Conservation (phyloP, 495 filamentous ascomycete species). For the Hypoxylon fragiforme region DNA sequence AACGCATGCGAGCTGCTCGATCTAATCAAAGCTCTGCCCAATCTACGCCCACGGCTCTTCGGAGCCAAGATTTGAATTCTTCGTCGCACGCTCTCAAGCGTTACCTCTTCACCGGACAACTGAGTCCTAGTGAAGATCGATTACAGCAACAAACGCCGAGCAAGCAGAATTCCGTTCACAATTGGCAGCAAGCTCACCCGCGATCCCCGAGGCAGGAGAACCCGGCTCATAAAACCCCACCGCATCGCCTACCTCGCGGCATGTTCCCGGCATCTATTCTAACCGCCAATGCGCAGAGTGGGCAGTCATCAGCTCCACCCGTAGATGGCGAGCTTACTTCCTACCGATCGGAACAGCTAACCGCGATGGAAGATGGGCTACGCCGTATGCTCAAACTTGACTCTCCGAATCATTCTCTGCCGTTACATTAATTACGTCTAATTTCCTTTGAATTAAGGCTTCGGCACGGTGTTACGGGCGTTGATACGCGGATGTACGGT, state of each 20-base stretch:
- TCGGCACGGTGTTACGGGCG: slow-evolving; percentile 20
- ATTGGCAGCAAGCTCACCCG: slow-evolving; percentile 16
- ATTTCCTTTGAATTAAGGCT: slow-evolving; percentile 14
- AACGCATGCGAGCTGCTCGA: slow-evolving; percentile 63
- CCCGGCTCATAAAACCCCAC: background rate
- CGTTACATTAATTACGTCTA: slow-evolving; percentile 7
- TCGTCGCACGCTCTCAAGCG: slow-evolving; percentile 44
- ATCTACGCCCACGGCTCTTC: slow-evolving; percentile 10
- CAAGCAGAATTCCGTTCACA: slow-evolving; percentile 6
- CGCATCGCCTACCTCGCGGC: slow-evolving; percentile 19
- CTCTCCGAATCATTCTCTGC: slow-evolving; percentile 10
- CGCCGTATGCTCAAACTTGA: slow-evolving; percentile 54
- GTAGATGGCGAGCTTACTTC: slow-evolving; percentile 12
- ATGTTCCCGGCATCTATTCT: slow-evolving; percentile 31
- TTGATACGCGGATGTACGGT: slow-evolving; percentile 3
- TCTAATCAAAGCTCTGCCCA: slow-evolving; percentile 32
- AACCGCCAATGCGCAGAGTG: slow-evolving; percentile 22
- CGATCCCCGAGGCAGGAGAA: slow-evolving; percentile 1
- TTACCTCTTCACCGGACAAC: slow-evolving; percentile 42
- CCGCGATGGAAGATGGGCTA: slow-evolving; percentile 54
- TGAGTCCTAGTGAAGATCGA: slow-evolving; percentile 2
- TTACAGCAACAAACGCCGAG: background rate
- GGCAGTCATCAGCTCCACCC: slow-evolving; percentile 10
- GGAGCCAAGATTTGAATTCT: slow-evolving; percentile 15
- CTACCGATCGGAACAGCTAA: slow-evolving; percentile 39